Evolutionary conservation across 352 stramenopile species (phyloP).

Genomic region (Aphanomyces stellatus): DNA sequence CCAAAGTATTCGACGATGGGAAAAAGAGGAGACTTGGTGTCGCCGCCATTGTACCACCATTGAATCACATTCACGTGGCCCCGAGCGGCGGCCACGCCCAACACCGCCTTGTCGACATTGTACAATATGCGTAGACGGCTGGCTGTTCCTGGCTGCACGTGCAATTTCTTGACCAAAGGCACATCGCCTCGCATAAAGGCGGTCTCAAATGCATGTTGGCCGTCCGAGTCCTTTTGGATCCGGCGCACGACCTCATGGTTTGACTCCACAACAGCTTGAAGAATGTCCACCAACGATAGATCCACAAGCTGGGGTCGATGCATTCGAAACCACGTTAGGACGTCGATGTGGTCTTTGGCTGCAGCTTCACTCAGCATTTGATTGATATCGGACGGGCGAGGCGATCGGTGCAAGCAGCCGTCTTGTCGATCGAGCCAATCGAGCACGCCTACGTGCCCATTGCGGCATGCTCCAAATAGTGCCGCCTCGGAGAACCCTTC

Average conservation of each 20-base stretch:
- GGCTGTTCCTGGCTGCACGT: no score
- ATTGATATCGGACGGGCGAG: not conserved
- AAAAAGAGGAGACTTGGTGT: not conserved
- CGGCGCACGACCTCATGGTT: not conserved
- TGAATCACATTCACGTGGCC: not conserved
- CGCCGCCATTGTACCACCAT: not conserved
- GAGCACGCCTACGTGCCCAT: not conserved
- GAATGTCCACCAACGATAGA: no score
- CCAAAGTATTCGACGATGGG: no score
- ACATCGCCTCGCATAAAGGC: not conserved
- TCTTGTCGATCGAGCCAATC: not conserved
- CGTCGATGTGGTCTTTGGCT: not conserved
- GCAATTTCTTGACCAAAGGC: not conserved
- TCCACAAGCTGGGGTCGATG: no score
- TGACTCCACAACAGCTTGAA: not conserved
- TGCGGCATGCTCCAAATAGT: not conserved
- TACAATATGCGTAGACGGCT: no score
- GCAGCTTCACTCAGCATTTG: no score
- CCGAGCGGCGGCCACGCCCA: not conserved
- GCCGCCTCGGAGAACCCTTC: not conserved
- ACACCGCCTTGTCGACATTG: no score
- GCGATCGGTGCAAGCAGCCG: not conserved
- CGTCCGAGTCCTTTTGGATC: not conserved
- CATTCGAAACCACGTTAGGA: no score
- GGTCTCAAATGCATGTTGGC: not conserved